Evolutionary conservation across 345 rosid genomes (phyloP).

Genomic region (Noccaea caerulescens): DNA sequence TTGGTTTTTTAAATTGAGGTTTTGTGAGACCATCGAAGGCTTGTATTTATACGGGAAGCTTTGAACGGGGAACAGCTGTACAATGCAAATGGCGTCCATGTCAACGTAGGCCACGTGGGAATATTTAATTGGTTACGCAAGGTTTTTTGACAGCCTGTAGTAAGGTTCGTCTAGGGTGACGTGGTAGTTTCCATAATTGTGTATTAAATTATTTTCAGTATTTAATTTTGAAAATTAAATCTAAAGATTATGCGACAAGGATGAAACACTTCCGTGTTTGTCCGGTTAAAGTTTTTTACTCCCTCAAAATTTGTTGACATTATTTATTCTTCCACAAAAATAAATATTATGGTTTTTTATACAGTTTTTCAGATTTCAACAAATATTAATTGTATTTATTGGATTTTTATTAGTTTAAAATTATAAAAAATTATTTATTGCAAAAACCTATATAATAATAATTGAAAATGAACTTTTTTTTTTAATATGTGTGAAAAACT

Average conservation of each 20-base stretch:
- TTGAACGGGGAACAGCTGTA: conserved; percentile 43
- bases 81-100: not conserved
- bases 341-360: too few relatives aligned
- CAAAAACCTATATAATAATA: too few relatives aligned
- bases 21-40: not conserved
- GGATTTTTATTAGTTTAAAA: too few relatives aligned
- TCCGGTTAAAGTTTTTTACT: conserved; percentile 32
- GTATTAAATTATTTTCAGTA: conserved; percentile 4
- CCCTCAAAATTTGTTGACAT: too few relatives aligned
- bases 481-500: too few relatives aligned
- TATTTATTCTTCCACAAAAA: too few relatives aligned
- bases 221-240: not conserved
- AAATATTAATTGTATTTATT: too few relatives aligned
- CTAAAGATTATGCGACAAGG: conserved; percentile 17
- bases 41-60: conserved; percentile 26
- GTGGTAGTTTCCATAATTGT: conserved; percentile 37
- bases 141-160: conserved; percentile 41
- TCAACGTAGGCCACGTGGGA: conserved; percentile 42
- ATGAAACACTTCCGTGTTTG: conserved; percentile 41
- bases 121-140: conserved; percentile 28
- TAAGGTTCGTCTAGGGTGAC: conserved; percentile 40
- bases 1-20: not conserved
- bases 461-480: too few relatives aligned
- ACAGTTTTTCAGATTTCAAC: too few relatives aligned
- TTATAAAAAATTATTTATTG: too few relatives aligned